These are phyloP conservation scores for Termitomyces sp. DNA, from an alignment of 768 basidiomycete genomes.

Conservation along the genomic window DNA sequence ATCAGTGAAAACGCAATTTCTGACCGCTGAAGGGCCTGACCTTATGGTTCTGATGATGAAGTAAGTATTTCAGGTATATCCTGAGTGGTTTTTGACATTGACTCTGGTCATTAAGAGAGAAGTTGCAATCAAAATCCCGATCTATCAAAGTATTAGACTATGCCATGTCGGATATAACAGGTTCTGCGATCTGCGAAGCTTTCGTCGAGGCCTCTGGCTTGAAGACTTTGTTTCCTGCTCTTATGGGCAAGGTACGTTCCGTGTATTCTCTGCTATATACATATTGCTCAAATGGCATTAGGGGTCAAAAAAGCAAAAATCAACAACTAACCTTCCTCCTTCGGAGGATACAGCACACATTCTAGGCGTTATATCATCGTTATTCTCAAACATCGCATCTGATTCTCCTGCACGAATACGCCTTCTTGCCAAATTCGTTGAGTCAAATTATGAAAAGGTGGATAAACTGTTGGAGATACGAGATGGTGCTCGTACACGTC, in stretches of 20 bases:
- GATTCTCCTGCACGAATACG: constrained; percentile 80
- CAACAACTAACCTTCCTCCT: constrained; percentile 39
- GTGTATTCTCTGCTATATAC: background rate
- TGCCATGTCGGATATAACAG: constrained; percentile 77
- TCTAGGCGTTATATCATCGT: constrained; percentile 82
- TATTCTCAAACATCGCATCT: constrained; percentile 83
- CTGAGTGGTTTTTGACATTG: constrained; percentile 6
- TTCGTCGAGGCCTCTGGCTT: constrained; percentile 89
- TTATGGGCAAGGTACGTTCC: constrained; percentile 84
- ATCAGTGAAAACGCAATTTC: constrained; percentile 74
- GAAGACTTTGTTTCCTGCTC: constrained; percentile 84
- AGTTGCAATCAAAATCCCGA: constrained; percentile 72
- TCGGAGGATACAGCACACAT: constrained; percentile 87
- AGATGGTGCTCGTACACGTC: constrained; percentile 59
- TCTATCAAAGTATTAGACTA: constrained; percentile 91
- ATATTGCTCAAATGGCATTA: constrained; percentile 19
- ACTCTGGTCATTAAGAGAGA: constrained; percentile 58
- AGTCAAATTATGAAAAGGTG: constrained; percentile 88
- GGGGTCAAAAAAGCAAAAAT: constrained; percentile 65
- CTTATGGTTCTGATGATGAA: constrained; percentile 99
- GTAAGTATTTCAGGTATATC: constrained; percentile 40
- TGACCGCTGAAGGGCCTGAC: constrained; percentile 91
- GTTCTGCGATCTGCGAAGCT: constrained; percentile 68
- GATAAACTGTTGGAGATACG: constrained; percentile 90
- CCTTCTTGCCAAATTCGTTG: constrained; percentile 90